Base-by-base conservation (phyloP, 306 rosid species). In the Rosa multiflora region DNA sequence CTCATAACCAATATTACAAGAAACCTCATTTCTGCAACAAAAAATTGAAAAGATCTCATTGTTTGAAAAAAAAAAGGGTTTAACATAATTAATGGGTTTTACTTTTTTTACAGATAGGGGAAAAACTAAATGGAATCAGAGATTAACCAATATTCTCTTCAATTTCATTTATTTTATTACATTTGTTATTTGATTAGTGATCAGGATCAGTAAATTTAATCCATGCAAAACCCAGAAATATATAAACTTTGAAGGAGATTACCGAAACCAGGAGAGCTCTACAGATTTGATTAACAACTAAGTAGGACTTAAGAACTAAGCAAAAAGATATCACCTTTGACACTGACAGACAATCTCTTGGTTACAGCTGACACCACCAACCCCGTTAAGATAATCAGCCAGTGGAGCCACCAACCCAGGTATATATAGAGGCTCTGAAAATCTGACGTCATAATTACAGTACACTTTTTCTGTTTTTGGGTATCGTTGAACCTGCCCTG, bases 281-380 rank as follows among this genome's bases (percentile, higher is more conserved):
- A 29, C 81, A 72, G 23, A 56, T 29, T 3, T 48, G 70, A 86
- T 69, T 20, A 73, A 17, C 11, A 35, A 69, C 40, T 3, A 8
- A 77, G 35, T n/a, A 11, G 37, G 69, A 63, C 43, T 29, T 13
- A 56, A 13, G 75, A 48, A 82, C n/a, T 37, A 51, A 35, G 75
- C 13, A 67, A 48, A 35, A 72, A 72, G 70, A n/a, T 75, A 20
- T 47, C 76, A 80, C 86, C 89, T 82, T 68, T 68, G 37, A 63
- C 32, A 18, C 46, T 39, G 79, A 77, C 52, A 39, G 74, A 70
- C 4, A 75, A 20, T 56, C 8, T 6, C 59, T 53, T 21, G 8
- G 32, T 37, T 48, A 1, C 47, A 58, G 76, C 74, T 43, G 77
- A 79, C 40, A 12, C 47, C 74, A 44, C 68, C 62, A 74, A 20